These are phyloP conservation scores for Dactylorhiza incarnata DNA, from an alignment of 106 monocot species.

Conservation along the genomic window DNA sequence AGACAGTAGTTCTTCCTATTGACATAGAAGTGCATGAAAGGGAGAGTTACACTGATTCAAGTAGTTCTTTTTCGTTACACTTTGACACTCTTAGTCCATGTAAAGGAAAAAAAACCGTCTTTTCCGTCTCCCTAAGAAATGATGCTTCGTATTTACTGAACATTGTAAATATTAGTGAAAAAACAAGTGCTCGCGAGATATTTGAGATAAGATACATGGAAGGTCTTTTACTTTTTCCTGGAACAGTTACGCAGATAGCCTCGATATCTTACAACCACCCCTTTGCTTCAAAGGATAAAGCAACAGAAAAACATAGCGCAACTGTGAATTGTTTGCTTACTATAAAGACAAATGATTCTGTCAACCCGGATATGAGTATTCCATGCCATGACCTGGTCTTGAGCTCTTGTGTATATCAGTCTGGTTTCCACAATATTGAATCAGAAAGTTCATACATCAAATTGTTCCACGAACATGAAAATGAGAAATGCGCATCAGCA, in stretches of 20 bases:
- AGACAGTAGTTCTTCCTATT: slow-evolving; percentile 47
- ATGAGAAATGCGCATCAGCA: slow-evolving; percentile 10
- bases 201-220: slow-evolving; percentile 43
- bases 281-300: slow-evolving; percentile 2
- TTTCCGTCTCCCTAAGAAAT: slow-evolving; percentile 45
- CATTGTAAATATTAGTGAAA: slow-evolving; percentile 40
- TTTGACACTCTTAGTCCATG: slow-evolving; percentile 23
- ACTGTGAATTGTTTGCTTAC: slow-evolving; percentile 24
- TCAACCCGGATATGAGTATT: slow-evolving; percentile 22
- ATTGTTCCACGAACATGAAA: slow-evolving; percentile 7
- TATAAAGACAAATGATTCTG: slow-evolving; percentile 31
- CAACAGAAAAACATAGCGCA: slow-evolving; percentile 8
- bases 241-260: slow-evolving; percentile 40
- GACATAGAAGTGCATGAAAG: slow-evolving; percentile 35
- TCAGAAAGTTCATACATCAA: slow-evolving; percentile 11
- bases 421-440: not conserved
- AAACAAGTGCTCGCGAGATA: slow-evolving; percentile 22
- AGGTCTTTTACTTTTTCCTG: slow-evolving; percentile 54
- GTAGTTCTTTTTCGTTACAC: slow-evolving; percentile 33
- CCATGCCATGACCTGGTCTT: slow-evolving; percentile 21
- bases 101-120: slow-evolving; percentile 20
- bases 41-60: slow-evolving; percentile 14
- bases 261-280: slow-evolving; percentile 22
- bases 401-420: not conserved
- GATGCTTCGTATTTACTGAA: slow-evolving; percentile 32